Conservation (phyloP, 768 basidiomycete species). For the Atractiella rhizophila region DNA sequence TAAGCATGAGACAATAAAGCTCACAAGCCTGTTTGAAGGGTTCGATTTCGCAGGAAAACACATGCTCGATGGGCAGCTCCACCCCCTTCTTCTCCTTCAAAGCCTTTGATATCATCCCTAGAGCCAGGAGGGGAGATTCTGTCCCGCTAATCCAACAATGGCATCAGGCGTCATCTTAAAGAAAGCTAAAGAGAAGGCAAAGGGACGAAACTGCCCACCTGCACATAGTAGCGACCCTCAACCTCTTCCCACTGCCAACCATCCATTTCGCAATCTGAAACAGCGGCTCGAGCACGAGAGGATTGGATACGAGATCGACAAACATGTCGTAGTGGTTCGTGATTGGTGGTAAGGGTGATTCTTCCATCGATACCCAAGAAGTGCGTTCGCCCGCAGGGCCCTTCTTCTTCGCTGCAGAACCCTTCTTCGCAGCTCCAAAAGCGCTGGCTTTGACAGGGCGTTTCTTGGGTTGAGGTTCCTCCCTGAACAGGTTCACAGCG, state of each 20-base stretch:
- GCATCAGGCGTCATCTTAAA: slow-evolving; percentile 19
- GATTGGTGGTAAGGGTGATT: slow-evolving; percentile 44
- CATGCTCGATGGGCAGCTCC: slow-evolving; percentile 88
- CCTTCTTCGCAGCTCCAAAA: too few species aligned
- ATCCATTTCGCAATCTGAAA: slow-evolving; percentile 18
- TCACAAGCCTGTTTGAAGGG: too few species aligned
- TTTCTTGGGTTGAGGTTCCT: too few species aligned
- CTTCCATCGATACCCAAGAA: too few species aligned
- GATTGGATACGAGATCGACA: slow-evolving; percentile 41
- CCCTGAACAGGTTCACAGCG: too few species aligned
- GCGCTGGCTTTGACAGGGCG: too few species aligned
- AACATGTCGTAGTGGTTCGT: slow-evolving; percentile 47
- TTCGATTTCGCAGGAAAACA: too few species aligned
- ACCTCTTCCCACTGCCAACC: slow-evolving; percentile 49
- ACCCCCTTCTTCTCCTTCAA: slow-evolving; percentile 41
- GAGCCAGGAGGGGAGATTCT: slow-evolving; percentile 72
- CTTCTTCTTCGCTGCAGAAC: too few species aligned
- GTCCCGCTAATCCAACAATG: too few species aligned
- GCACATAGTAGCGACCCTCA: slow-evolving; percentile 87
- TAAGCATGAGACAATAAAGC: too few species aligned
- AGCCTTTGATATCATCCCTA: slow-evolving; percentile 55
- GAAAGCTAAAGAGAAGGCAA: too few species aligned
- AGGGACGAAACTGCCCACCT: slow-evolving; percentile 12
- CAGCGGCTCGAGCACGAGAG: slow-evolving; percentile 30
- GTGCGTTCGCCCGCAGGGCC: too few species aligned